phyloP scores from a whole-genome alignment of 768 basidiomycete species.

The Nevesoporus exiguus region DNA sequence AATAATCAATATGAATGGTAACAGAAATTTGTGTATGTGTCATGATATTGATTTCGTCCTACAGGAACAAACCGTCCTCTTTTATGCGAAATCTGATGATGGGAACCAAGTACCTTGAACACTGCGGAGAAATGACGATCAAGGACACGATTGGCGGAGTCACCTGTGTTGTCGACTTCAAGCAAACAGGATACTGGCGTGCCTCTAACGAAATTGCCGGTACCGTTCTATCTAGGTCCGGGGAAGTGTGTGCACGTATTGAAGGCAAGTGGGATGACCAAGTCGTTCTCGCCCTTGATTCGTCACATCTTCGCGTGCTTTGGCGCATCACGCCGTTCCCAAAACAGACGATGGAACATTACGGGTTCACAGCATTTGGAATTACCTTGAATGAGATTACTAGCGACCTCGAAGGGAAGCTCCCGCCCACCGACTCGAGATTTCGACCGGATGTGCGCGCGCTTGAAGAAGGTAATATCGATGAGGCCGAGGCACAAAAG shows the following conservation, averaged over 20 bases:
- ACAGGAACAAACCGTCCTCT: conserved; percentile 81
- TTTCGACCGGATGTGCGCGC: conserved; percentile 79
- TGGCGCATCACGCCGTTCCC: conserved; percentile 79
- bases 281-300: conserved; percentile 63
- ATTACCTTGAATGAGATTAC: conserved; percentile 82
- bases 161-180: conserved; percentile 77
- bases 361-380: conserved; percentile 79
- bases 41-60: not conserved
- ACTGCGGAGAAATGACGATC: conserved; percentile 75
- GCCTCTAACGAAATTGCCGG: conserved; percentile 72
- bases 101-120: conserved; percentile 88
- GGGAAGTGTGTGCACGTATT: conserved; percentile 55
- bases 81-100: conserved; percentile 89
- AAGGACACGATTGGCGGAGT: conserved; percentile 54
- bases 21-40: conserved; percentile 13
- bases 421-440: conserved; percentile 82
- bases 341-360: conserved; percentile 64
- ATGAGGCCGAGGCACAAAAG: conserved; percentile 72
- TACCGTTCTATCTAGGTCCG: conserved; percentile 49
- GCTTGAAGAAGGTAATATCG: conserved; percentile 72
- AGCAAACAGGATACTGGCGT: conserved; percentile 82
- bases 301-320: conserved; percentile 66
- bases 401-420: conserved; percentile 52
- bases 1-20: conserved; percentile 72
- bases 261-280: conserved; percentile 92